Conservation (phyloP, 148 eudicot species). For the Vaccinium vitisidaea region DNA sequence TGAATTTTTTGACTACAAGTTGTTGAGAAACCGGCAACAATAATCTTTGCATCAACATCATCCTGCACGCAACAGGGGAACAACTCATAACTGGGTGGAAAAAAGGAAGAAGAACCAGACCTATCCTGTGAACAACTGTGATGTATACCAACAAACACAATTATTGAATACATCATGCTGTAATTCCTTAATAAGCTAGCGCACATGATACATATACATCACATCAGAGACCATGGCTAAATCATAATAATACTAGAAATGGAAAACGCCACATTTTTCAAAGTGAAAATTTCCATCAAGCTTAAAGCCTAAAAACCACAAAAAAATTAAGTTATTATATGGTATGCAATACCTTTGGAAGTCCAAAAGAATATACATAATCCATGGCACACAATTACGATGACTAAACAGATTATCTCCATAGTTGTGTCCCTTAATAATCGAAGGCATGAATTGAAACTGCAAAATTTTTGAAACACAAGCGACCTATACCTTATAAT, state of each 20-base stretch:
- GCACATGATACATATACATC: background rate
- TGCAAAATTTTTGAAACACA: conserved; percentile 15
- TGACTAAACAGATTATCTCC: background rate
- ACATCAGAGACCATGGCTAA: background rate
- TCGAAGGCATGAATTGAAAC: background rate
- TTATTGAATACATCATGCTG: background rate
- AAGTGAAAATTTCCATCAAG: background rate
- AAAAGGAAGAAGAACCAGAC: conserved; percentile 8
- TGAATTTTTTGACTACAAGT: conserved; percentile 99
- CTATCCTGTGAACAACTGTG: background rate
- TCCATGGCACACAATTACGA: background rate
- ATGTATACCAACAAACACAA: background rate
- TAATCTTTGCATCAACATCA: conserved; percentile 68
- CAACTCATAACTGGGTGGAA: background rate
- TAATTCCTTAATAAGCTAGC: background rate
- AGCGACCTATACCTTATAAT: conserved; percentile 51
- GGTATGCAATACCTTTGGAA: background rate
- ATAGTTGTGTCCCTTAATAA: background rate
- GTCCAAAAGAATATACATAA: background rate
- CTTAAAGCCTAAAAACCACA: background rate
- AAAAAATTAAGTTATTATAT: background rate
- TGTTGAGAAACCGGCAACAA: conserved; percentile 90
- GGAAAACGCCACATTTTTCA: background rate
- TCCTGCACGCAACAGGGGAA: conserved; percentile 53
- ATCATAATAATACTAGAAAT: background rate